Base-by-base conservation (phyloP, 1,284 basidiomycete genomes). In the Cryptococcus maquisensis region DNA sequence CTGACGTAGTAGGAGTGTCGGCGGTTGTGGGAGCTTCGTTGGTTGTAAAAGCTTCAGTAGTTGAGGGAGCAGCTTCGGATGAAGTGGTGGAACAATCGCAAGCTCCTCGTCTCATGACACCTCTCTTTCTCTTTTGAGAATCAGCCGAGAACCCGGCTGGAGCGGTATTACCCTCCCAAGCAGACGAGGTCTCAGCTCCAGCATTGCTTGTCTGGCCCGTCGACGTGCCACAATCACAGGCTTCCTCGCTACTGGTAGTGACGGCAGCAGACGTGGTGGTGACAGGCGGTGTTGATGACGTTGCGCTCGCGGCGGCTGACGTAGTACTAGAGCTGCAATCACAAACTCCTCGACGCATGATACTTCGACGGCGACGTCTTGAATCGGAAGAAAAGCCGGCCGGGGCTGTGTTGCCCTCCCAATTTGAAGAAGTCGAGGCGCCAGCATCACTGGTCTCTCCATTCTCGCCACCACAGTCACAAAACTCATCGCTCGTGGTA, bases 321-420 rank as follows among this genome's bases (percentile, higher is more conserved):
- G 38, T 44, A n/a, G 20, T 49, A 12, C 15, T 9, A 15, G 32
- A 43, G 18, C 23, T 3, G 7, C 47, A 38, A 35, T 53, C 42
- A 36, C 55, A 57, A 3, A 18, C 20, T 13, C 32, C 43, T 36
- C 55, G 47, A 37, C 44, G 18, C 26, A 44, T 49, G 10, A 57
- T 21, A 21, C 42, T 42, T 39, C 51, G 28, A n/a, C 51, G 42
- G 26, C 21, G 42, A 28, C 20, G 24, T 8, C 26, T 16, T n/a
- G n/a, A n/a, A 15, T 28, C 44, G 15, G 20, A 32, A 10, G 51
- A 37, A 23, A 38, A 55, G 18, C 23, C 18, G 3, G 54, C 41
- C 26, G 50, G 41, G 15, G 55, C 51, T 1, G 51, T 53, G 10
- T 57, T 26, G 15, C 55, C 55, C 20, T 57, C 51, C 26, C 51